Conservation (phyloP, 345 rosid species). For the Cochlearia excelsa region DNA sequence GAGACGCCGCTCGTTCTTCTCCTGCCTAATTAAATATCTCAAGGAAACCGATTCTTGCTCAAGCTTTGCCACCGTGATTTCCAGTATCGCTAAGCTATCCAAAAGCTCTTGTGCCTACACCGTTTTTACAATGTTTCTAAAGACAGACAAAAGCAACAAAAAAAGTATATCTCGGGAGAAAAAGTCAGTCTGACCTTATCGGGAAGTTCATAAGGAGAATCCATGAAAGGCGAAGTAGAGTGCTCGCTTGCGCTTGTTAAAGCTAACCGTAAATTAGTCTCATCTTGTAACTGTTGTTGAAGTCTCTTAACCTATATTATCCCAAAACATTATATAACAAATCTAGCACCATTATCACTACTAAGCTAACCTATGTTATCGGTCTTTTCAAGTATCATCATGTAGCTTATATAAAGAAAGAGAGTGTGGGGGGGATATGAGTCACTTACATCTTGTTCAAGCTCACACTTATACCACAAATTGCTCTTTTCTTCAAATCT, state of each 20-base stretch:
- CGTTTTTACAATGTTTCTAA: background rate
- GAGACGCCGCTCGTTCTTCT: constrained; percentile 71
- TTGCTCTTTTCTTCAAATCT: constrained; percentile 45
- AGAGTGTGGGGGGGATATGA: constrained; percentile 20
- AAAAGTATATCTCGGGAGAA: constrained; percentile 7
- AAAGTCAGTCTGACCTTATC: constrained; percentile 47
- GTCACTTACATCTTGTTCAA: constrained; percentile 80
- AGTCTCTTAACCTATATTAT: constrained; percentile 59
- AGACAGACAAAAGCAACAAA: background rate
- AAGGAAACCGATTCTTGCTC: constrained; percentile 67
- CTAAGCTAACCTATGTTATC: too few relatives aligned
- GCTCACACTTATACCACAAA: constrained; percentile 57
- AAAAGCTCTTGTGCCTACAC: constrained; percentile 72
- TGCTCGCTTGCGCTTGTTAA: constrained; percentile 66
- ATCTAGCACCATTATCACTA: background rate
- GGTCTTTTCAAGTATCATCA: background rate
- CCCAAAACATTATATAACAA: constrained; percentile 9
- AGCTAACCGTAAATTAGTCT: constrained; percentile 62
- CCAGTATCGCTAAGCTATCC: constrained; percentile 65
- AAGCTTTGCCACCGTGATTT: constrained; percentile 70
- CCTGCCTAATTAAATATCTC: constrained; percentile 73
- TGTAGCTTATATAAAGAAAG: background rate
- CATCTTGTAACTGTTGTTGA: constrained; percentile 73
- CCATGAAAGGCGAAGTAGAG: constrained; percentile 44
- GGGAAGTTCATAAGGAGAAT: constrained; percentile 63